Evolutionary conservation across 257 asterid species (phyloP), one percentile per base, ranked within the genome.

Genomic region (Paraleonurus japonicus): DNA sequence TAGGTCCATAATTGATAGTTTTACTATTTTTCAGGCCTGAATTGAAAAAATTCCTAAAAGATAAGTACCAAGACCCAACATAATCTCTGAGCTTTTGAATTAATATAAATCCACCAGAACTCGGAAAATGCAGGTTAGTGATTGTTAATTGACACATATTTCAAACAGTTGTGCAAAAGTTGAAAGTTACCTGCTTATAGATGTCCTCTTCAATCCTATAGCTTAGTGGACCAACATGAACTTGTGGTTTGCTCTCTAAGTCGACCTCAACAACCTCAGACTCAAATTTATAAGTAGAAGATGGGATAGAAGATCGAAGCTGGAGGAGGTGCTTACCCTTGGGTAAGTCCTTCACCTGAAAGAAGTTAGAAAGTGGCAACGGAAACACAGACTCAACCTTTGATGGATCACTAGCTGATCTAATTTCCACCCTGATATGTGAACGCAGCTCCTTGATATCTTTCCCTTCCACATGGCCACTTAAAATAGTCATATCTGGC

Each of bases 321-420:
- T 89, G 98, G 73, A 90, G 69, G 53, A 90, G 88, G 77, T 87
- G 96, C 79, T 89, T 93, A 68, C 90, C 92, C 83, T 85, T 89
- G 16, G 96, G 95, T 76, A 93, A 84, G 88, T 85, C 96, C 83
- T 87, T 93, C 90, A 89, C 94, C 89, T 87, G 96, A 79, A 93
- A 93, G 83, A 87, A 90, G 85, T 90, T 90, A 32, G 98, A 90
- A 54, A 87, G 62, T 41, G 98, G 97, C 89, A 93, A 78, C n/a
- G 97, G 98, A 75, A 90, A 84, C 71, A 78, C 81, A 16, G 95
- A 85, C 74, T 79, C 94, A 24, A 87, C 88, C 83, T 85, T 90
- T 0, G 89, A 84, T 15, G 88, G 92, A 39, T 91, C 93, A 71
- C 74, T 76, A 32, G 79, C 88, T 32, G 92, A 89, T 70, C 82